Conservation (phyloP, 495 filamentous ascomycete genomes). For the Astrothelium subdiscretum region DNA sequence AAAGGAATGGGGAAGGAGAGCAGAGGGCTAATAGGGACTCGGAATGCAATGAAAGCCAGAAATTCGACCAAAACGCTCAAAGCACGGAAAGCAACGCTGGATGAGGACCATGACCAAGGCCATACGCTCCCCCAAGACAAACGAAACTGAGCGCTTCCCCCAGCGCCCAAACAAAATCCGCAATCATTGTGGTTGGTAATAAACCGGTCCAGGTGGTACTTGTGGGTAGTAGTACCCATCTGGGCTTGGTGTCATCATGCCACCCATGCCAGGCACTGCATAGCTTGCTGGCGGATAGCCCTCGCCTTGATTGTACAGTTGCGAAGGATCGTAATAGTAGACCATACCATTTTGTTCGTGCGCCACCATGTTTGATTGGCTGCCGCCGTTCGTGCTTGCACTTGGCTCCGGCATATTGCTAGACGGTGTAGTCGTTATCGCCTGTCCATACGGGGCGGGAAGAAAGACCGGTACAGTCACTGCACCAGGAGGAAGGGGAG, state of each 20-base stretch:
- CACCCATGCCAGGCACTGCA: constrained; percentile 5
- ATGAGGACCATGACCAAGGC: neutral
- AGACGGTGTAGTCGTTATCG: neutral
- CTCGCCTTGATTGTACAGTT: neutral
- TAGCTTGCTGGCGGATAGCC: neutral
- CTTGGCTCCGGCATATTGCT: neutral
- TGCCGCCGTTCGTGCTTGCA: constrained; percentile 33
- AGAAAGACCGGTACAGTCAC: constrained; percentile 23
- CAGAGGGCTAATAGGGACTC: neutral
- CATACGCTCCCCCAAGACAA: neutral
- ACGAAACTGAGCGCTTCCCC: neutral
- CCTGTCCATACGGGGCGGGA: constrained; percentile 2
- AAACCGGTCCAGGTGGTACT: constrained; percentile 1
- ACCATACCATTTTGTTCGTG: constrained; percentile 92
- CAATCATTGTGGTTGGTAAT: constrained; percentile 4
- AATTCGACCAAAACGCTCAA: neutral
- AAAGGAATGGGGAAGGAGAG: neutral
- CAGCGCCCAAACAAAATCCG: neutral
- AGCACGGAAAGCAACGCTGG: neutral
- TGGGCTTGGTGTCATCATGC: constrained; percentile 6
- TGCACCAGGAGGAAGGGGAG: constrained; percentile 14
- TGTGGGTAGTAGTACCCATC: constrained; percentile 7
- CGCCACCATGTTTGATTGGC: constrained; percentile 60
- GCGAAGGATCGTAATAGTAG: constrained; percentile 48
- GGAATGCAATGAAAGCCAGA: neutral